Evolutionary conservation across 176 grass and related monocot species (phyloP), one percentile per base, ranked within the genome.

Genomic region (Calamus simplicifolius): DNA sequence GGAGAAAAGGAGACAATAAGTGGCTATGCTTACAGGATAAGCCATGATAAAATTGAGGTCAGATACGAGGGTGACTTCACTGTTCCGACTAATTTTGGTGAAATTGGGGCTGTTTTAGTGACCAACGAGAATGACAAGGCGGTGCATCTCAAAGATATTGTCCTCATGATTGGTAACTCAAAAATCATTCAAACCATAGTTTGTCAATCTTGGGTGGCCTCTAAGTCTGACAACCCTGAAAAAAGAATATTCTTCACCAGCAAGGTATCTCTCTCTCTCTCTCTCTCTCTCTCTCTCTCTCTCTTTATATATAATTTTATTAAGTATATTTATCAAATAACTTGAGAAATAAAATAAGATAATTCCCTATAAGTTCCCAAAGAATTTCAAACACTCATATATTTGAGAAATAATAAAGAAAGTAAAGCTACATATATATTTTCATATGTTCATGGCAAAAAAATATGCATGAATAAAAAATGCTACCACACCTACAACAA

Each of bases 81-180:
- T n/a, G 48, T 96, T 17, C 77, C 86, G 6, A 19, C 51, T 51
- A 64, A 60, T 18, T 96, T 96, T 48, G 83, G 83, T 0, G 70
- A 53, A 1, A 75, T 90, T 51, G 91, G 86, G 2, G 91, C 80
- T 0, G 77, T 95, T 54, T 48, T 67, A 56, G 80, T 95, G 77
- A 71, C 83, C 71, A 95, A 95, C 69, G 86, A 95, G 77, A 86
- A 95, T 80, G 86, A 77, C 52, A 79, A 68, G 35, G 91, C 87
- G 77, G 74, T 84, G 67, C 90, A 61, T 58, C 62, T 95, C 66
- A 64, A 49, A 57, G 63, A 80, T 7, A 87, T 95, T 58, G 70
- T 77, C 17, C 80, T 95, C 35, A n/a, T 71, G 27, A 74, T 66
- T 26, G 76, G 28, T 38, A 71, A 14, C 3, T 25, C 2, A 2